phyloP scores from a whole-genome alignment of 2,329 filamentous ascomycete species.

The Scorias spongiosa region DNA sequence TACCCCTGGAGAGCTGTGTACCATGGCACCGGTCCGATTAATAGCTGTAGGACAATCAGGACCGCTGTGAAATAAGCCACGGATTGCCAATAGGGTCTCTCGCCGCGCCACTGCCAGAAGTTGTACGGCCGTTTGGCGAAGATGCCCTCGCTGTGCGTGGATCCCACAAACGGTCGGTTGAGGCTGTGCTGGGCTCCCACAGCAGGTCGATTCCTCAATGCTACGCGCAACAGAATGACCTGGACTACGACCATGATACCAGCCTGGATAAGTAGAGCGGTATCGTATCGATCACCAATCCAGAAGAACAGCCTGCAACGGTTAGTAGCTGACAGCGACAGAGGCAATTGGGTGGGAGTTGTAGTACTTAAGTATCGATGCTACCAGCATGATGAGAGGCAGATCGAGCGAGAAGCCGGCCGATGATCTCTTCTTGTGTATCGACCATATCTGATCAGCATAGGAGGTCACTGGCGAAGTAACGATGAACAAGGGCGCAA shows the following conservation, averaged over 20 bases:
- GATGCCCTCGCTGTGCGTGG: slow-evolving; percentile 23
- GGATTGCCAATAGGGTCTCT: slow-evolving; percentile 69
- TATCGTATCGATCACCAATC: slow-evolving; percentile 46
- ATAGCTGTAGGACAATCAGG: slow-evolving; percentile 49
- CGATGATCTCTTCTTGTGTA: slow-evolving; percentile 43
- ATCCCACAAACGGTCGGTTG: slow-evolving; percentile 46
- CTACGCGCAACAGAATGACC: slow-evolving; percentile 43
- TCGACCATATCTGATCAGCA: slow-evolving; percentile 51
- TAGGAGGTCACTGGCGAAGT: slow-evolving; percentile 50
- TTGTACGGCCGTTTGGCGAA: slow-evolving; percentile 47
- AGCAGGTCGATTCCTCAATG: slow-evolving; percentile 39
- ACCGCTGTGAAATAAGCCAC: slow-evolving; percentile 49
- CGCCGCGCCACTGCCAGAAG: slow-evolving; percentile 70
- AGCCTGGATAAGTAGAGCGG: slow-evolving; percentile 44
- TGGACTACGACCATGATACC: slow-evolving; percentile 45
- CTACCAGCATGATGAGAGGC: slow-evolving; percentile 50
- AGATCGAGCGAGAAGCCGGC: slow-evolving; percentile 53
- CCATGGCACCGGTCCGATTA: slow-evolving; percentile 44
- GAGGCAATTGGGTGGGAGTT: neutral
- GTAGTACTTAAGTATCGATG: slow-evolving; percentile 44
- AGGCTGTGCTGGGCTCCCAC: slow-evolving; percentile 21
- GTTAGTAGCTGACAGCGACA: slow-evolving; percentile 1
- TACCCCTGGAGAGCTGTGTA: slow-evolving; percentile 59
- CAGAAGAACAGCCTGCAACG: slow-evolving; percentile 44
- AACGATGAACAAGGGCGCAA: slow-evolving; percentile 33